Percentiles rank a stretch among this genome's conserved stretches.
Evolutionary conservation across 2,329 filamentous ascomycete genomes (phyloP).

Genomic region (Sclerotinia nivalis): DNA sequence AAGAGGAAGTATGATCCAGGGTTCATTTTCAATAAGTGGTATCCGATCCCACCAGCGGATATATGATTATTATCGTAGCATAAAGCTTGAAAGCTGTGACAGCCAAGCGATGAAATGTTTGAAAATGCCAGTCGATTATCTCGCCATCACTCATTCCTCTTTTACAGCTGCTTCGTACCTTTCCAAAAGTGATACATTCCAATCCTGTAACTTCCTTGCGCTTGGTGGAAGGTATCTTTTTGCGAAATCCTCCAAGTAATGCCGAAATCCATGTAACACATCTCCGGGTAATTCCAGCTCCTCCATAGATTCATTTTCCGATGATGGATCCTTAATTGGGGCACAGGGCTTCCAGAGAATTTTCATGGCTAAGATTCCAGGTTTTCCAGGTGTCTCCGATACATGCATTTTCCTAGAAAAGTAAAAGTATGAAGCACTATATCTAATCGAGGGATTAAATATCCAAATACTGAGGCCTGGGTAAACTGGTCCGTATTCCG

Average conservation of each 20-base stretch:
- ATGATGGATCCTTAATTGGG: constrained; percentile 26
- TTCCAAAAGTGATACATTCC: constrained; percentile 65
- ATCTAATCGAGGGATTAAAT: constrained; percentile 18
- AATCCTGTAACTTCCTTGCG: constrained; percentile 62
- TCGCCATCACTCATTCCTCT: not conserved
- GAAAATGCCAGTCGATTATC: not conserved
- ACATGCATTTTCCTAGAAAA: not conserved
- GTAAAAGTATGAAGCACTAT: constrained; percentile 1
- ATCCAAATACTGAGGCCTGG: constrained; percentile 2
- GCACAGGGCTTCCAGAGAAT: constrained; percentile 34
- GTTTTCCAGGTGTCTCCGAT: not conserved
- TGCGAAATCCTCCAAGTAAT: constrained; percentile 48
- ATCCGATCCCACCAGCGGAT: not conserved
- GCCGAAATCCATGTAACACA: constrained; percentile 49
- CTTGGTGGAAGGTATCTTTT: constrained; percentile 51
- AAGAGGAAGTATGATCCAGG: not conserved
- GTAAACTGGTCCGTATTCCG: not conserved
- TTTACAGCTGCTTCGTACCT: constrained; percentile 49
- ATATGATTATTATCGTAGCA: not conserved
- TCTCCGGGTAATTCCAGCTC: constrained; percentile 56
- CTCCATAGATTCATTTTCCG: constrained; percentile 46
- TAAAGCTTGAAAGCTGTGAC: not conserved
- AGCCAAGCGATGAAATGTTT: not conserved
- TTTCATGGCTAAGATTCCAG: constrained; percentile 35
- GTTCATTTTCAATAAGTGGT: constrained; percentile 8